phyloP scores from a whole-genome alignment of 768 basidiomycete species.

The Tremella fuciformis region DNA sequence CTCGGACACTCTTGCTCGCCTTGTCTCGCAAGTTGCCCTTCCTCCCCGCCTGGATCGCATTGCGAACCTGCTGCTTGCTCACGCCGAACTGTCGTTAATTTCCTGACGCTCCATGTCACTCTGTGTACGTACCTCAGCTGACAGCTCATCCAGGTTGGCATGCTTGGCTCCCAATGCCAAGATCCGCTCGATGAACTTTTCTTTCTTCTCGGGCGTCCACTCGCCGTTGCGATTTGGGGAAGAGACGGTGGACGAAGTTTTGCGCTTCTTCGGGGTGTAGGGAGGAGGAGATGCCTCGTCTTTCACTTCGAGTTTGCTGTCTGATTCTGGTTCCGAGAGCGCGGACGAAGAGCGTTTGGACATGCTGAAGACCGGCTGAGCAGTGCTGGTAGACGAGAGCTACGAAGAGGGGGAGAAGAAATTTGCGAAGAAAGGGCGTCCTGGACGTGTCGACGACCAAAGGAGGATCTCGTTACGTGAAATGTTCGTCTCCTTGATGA shows the following conservation, averaged over 20 bases:
- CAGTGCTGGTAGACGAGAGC: no score
- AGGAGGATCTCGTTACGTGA: no score
- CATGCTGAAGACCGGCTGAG: no score
- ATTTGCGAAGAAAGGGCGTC: no score
- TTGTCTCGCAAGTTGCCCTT: slow-evolving; percentile 24
- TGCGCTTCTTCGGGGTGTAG: background rate
- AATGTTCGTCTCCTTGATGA: no score
- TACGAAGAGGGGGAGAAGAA: no score
- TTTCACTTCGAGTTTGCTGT: background rate
- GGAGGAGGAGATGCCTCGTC: background rate
- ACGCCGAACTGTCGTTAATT: slow-evolving; percentile 17
- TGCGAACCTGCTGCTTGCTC: slow-evolving; percentile 16
- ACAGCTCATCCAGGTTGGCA: slow-evolving; percentile 12
- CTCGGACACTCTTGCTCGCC: slow-evolving; percentile 21
- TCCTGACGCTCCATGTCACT: no score
- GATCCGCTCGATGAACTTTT: slow-evolving; percentile 13
- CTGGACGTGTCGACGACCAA: no score
- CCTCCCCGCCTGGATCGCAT: slow-evolving; percentile 18
- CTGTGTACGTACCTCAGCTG: slow-evolving; percentile 12
- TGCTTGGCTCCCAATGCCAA: slow-evolving; percentile 10
- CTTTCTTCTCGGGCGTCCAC: slow-evolving; percentile 19
- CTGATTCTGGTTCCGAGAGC: background rate
- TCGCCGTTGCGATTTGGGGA: background rate
- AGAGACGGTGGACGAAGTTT: background rate
- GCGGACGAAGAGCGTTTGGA: background rate